These are phyloP conservation scores for Aegilops bicornis DNA, from an alignment of 176 grass and related monocot species.

Conservation along the genomic window DNA sequence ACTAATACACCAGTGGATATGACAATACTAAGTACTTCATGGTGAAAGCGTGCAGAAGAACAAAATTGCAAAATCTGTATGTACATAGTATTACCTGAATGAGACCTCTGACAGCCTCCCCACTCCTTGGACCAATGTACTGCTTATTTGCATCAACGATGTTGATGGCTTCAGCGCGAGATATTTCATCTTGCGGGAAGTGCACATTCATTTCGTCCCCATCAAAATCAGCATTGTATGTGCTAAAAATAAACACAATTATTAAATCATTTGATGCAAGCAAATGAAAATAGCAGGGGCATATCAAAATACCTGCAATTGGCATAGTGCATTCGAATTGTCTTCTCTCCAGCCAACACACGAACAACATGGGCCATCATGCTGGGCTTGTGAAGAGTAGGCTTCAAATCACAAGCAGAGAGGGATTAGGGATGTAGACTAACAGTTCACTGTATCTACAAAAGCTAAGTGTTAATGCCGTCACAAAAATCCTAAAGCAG, in stretches of 20 bases:
- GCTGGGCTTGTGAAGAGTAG: conserved; percentile 95
- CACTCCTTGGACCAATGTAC: conserved; percentile 87
- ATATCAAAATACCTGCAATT: conserved; percentile 80
- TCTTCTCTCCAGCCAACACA: conserved; percentile 91
- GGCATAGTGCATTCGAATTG: conserved; percentile 96
- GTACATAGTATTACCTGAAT: conserved; percentile 65
- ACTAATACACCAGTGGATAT: neutral
- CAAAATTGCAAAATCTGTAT: neutral
- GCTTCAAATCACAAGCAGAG: conserved; percentile 49
- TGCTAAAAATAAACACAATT: conserved; percentile 51
- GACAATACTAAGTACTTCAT: conserved; percentile 11
- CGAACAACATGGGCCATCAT: conserved; percentile 99
- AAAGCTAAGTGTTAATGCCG: conserved; percentile 13
- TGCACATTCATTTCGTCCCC: conserved; percentile 99
- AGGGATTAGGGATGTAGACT: conserved; percentile 9
- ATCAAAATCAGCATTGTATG: conserved; percentile 99
- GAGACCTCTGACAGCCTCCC: conserved; percentile 82
- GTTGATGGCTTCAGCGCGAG: conserved; percentile 85
- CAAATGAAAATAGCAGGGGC: neutral
- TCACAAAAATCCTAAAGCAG: neutral
- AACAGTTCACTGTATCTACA: neutral
- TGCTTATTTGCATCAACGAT: conserved; percentile 97
- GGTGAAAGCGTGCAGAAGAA: neutral
- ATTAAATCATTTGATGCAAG: neutral
- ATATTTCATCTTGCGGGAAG: conserved; percentile 98